Conservation (phyloP, 2,329 filamentous ascomycete genomes). For the Alternaria viburni region DNA sequence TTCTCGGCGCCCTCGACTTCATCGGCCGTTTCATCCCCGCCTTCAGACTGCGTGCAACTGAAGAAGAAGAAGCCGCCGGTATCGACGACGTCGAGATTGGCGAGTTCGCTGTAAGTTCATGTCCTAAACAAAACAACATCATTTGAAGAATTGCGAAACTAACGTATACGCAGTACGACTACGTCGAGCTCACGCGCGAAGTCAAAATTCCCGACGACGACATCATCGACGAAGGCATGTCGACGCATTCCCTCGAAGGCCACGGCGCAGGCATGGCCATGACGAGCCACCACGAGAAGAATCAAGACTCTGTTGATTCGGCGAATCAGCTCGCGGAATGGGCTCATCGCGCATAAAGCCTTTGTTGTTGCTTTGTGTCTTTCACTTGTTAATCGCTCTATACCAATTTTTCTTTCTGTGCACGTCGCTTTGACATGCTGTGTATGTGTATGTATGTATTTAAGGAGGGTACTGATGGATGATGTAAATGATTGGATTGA, state of each 20-base stretch:
- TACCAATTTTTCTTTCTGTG: slow-evolving; percentile 16
- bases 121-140: too few species aligned
- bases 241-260: slow-evolving; percentile 40
- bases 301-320: slow-evolving; percentile 46
- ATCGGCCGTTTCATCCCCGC: slow-evolving; percentile 80
- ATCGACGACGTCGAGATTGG: slow-evolving; percentile 91
- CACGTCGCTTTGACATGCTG: neutral
- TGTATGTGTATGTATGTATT: slow-evolving; percentile 1
- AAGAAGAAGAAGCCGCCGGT: slow-evolving; percentile 81
- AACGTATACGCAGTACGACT: slow-evolving; percentile 68
- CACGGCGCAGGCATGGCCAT: slow-evolving; percentile 36
- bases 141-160: too few species aligned
- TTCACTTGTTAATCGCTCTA: slow-evolving; percentile 7
- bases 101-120: slow-evolving; percentile 75
- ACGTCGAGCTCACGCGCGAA: slow-evolving; percentile 81
- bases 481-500: neutral
- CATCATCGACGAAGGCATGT: slow-evolving; percentile 41
- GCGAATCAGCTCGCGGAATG: slow-evolving; percentile 44
- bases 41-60: slow-evolving; percentile 73
- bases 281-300: slow-evolving; percentile 44
- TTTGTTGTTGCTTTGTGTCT: neutral
- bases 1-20: slow-evolving; percentile 66
- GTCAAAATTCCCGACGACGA: slow-evolving; percentile 36
- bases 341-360: slow-evolving; percentile 40
- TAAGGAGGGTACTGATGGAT: neutral